phyloP scores from a whole-genome alignment of 2,329 filamentous ascomycete genomes.

The Fusarium nurragi region DNA sequence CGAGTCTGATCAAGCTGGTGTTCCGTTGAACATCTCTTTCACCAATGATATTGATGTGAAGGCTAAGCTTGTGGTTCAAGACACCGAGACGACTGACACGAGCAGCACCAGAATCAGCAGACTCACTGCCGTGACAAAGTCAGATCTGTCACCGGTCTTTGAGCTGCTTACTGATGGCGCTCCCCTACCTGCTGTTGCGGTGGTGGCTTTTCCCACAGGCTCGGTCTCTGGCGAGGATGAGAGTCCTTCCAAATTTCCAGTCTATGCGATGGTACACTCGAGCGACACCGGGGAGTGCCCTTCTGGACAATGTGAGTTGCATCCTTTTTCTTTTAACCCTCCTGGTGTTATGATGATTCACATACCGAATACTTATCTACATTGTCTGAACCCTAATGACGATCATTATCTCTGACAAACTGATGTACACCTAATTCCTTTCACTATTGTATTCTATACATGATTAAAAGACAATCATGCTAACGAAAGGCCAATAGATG shows the following conservation, averaged over 20 bases:
- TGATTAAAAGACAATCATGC: slow-evolving; percentile 39
- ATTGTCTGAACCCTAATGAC: slow-evolving; percentile 97
- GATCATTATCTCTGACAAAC: slow-evolving; percentile 88
- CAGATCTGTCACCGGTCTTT: slow-evolving; percentile 73
- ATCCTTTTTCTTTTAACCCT: slow-evolving; percentile 35
- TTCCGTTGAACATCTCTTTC: slow-evolving; percentile 58
- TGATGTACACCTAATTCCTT: slow-evolving; percentile 66
- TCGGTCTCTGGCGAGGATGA: slow-evolving; percentile 52
- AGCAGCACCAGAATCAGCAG: slow-evolving; percentile 59
- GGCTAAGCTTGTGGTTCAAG: slow-evolving; percentile 63
- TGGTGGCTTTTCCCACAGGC: slow-evolving; percentile 71
- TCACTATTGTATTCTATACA: slow-evolving; percentile 9
- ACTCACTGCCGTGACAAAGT: slow-evolving; percentile 75
- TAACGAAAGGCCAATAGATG: slow-evolving; percentile 47
- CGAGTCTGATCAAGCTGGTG: slow-evolving; percentile 39
- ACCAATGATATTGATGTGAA: slow-evolving; percentile 67
- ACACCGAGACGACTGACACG: slow-evolving; percentile 46
- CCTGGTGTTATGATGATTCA: slow-evolving; percentile 81
- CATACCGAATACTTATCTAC: slow-evolving; percentile 98
- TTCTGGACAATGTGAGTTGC: slow-evolving; percentile 82
- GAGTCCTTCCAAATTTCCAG: slow-evolving; percentile 54
- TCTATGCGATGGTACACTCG: slow-evolving; percentile 78
- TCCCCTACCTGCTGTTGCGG: slow-evolving; percentile 76
- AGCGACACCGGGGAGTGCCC: slow-evolving; percentile 95
- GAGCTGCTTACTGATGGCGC: slow-evolving; percentile 76